phyloP scores from a whole-genome alignment of 768 basidiomycete genomes.

The Tricholoma sp. region DNA sequence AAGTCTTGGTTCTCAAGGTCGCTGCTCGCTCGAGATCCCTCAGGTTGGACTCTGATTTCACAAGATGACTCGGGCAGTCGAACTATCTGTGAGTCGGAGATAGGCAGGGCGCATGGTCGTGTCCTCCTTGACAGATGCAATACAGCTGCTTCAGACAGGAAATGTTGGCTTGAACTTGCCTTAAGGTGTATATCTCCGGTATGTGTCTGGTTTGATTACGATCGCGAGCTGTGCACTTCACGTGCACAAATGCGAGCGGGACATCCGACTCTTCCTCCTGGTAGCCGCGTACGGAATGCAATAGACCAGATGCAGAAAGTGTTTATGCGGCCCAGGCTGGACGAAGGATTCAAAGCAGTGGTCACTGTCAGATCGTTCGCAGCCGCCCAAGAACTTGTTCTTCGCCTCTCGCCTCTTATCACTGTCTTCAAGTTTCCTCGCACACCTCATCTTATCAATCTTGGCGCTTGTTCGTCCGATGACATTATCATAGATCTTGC shows the following conservation, averaged over 20 bases:
- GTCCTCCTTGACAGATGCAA: constrained; percentile 59
- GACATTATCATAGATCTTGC: constrained; percentile 36
- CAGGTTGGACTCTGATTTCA: constrained; percentile 41
- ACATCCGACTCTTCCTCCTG: constrained; percentile 58
- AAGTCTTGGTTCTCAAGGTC: constrained; percentile 53
- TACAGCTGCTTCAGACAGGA: constrained; percentile 40
- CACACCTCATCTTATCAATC: constrained; percentile 53
- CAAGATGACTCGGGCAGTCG: constrained; percentile 55
- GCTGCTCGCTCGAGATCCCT: constrained; percentile 38
- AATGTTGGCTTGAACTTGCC: constrained; percentile 45
- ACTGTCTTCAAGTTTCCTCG: constrained; percentile 54
- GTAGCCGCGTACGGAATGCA: constrained; percentile 48
- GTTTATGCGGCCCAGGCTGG: constrained; percentile 38
- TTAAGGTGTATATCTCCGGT: constrained; percentile 35
- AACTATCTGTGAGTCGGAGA: constrained; percentile 42
- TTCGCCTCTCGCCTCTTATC: constrained; percentile 36
- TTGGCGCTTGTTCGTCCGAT: constrained; percentile 52
- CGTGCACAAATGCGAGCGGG: constrained; percentile 51
- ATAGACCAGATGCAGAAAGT: constrained; percentile 47
- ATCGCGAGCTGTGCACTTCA: constrained; percentile 40
- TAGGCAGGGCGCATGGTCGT: constrained; percentile 35
- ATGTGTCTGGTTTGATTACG: constrained; percentile 55
- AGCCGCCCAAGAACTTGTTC: constrained; percentile 44
- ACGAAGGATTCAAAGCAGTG: constrained; percentile 53
- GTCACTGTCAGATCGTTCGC: constrained; percentile 44